phyloP scores from a whole-genome alignment of 2,329 filamentous ascomycete species.

The Pseudovirgaria hyperparasitica region DNA sequence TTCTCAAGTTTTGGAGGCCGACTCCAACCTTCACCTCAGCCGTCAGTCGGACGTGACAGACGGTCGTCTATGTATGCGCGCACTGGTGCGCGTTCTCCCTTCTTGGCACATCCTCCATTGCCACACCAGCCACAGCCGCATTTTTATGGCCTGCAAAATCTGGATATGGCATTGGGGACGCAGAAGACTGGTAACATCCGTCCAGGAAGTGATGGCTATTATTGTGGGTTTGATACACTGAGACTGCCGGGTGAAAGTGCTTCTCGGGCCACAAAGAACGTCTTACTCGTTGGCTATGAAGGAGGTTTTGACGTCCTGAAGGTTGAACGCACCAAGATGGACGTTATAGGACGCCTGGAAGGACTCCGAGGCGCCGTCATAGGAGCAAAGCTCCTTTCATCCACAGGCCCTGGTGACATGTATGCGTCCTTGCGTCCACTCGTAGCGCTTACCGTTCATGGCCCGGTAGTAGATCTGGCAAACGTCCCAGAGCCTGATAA shows the following conservation, averaged over 20 bases:
- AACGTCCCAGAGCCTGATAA: constrained; percentile 21
- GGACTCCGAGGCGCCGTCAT: constrained; percentile 70
- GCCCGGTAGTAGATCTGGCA: constrained; percentile 47
- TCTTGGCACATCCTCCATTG: constrained; percentile 46
- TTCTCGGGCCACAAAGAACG: constrained; percentile 40
- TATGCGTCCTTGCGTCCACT: constrained; percentile 51
- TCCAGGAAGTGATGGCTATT: constrained; percentile 58
- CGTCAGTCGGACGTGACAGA: constrained; percentile 23
- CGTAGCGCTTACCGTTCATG: constrained; percentile 69
- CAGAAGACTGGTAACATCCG: constrained; percentile 38
- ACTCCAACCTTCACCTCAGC: constrained; percentile 18
- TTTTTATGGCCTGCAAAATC: constrained; percentile 62
- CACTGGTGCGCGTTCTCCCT: constrained; percentile 27
- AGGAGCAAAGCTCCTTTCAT: constrained; percentile 71
- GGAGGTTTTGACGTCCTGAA: constrained; percentile 66
- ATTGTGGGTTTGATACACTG: constrained; percentile 70
- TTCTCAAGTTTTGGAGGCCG: constrained; percentile 29
- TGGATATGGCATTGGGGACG: constrained; percentile 47
- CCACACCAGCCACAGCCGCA: constrained; percentile 66
- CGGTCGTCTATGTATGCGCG: constrained; percentile 43
- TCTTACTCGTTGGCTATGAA: constrained; percentile 66
- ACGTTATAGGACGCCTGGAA: constrained; percentile 56
- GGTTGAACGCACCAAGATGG: constrained; percentile 58
- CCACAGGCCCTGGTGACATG: constrained; percentile 43
- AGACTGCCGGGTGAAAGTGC: constrained; percentile 32